Evolutionary conservation across 2,329 filamentous ascomycete species (phyloP), one percentile per base, ranked within the genome.

Genomic region (Talaromyces sp.): DNA sequence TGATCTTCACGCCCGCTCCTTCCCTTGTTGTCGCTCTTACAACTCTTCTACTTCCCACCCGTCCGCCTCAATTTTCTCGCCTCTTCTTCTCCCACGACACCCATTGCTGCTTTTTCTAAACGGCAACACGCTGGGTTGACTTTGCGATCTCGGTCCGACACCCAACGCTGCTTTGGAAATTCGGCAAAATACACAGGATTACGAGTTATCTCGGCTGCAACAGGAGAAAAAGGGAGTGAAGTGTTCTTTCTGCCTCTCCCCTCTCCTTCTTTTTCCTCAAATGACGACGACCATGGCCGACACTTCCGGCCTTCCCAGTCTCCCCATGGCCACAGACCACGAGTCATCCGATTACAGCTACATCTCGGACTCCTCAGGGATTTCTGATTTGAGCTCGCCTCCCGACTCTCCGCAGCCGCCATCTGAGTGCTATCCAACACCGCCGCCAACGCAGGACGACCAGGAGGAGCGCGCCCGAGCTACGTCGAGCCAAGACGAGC

Each of bases 401-500:
- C 75, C 74, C n/a, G 67, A 71, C 44, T 79, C 76, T 18, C 75
- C 76, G 16, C 68, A 68, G 58, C 69, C 76, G 39, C 76, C 77
- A 48, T 71, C 74, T 21, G 72, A 67, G 58, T 75, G 73, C 69
- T 76, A 73, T 68, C 73, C 73, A 62, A 79, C 77, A 63, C 77
- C 79, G 64, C 75, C 79, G 60, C 77, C 76, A 50, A 80, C 79
- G 16, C 73, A 73, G 58, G 67, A 69, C 72, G 76, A 68, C 39
- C 44, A 63, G 48, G 37, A 60, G 48, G 12, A 68, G 69, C 70
- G 72, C 68, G 65, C 73, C 69, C 77, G 62, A 71, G 74, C 23
- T 73, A 74, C 67, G 59, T 61, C 59, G 76, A 78, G 82, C 82
- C 73, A 87, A 90, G 70, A 86, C 85, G 58, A 58, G 62, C 84